Base-by-base conservation (phyloP, 106 monocot genomes). In the Dioscorea zingiberensis region DNA sequence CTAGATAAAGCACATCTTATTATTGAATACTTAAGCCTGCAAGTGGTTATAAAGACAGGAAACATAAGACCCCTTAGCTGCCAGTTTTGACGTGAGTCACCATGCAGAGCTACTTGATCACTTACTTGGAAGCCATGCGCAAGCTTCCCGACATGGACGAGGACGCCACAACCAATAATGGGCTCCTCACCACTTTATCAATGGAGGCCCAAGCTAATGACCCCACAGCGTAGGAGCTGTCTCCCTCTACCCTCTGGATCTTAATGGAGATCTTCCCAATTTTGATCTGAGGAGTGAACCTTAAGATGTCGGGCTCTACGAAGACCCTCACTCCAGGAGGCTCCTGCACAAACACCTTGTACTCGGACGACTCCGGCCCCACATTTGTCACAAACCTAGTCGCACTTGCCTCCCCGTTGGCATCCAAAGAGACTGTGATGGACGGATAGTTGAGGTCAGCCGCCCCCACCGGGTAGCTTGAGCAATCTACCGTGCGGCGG, bases 371-470 rank as follows among this genome's bases (percentile, higher is more conserved):
- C 55, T 48, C 30, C 8, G 27, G 14, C 15, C 81, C 75, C 0
- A 86, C 72, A 14, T 81, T 81, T 3, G 74, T 84, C 55, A 80
- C 84, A 2, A 76, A 78, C 48, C 78, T 73, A 1, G 8, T 54
- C 18, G 71, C 54, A 27, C 15, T 60, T 26, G 58, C 59, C 2
- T 30, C 12, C 25, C 71, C 8, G 25, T 44, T 28, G 55, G 65
- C 0, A 44, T 45, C 63, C 2, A 58, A 51, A 11, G 51, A 0
- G 3, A 71, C 73, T 7, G 55, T 44, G 13, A 85, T 77, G 1
- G 80, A 74, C 3, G 85, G 84, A 29, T 73, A 76, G 77, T 84
- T 84, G 24, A 84, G 49, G 9, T 71, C n/a, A n/a, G n/a, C 51
- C 13, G 48, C 44, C 5, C 44, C 49, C 0, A 16, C 23, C 26